These are phyloP conservation scores for Candida ficus DNA, from an alignment of 805 yeast genomes.

Conservation along the genomic window DNA sequence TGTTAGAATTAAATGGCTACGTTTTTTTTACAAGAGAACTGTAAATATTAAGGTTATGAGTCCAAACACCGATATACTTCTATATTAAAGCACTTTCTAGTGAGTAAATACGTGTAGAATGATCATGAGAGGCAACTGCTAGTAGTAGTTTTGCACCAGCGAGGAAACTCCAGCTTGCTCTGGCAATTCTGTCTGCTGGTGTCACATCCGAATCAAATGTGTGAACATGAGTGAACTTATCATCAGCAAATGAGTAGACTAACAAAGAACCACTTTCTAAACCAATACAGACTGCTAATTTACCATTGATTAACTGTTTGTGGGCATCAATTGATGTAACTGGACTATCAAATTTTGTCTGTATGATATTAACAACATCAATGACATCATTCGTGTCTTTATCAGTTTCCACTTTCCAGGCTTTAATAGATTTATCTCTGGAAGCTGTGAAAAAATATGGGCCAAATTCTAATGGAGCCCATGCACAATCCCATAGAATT, in stretches of 20 bases:
- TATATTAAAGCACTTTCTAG: constrained; percentile 8
- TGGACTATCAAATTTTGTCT: constrained; percentile 46
- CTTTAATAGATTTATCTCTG: constrained; percentile 74
- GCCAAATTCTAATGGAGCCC: constrained; percentile 56
- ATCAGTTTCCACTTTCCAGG: constrained; percentile 49
- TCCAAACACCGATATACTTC: not conserved
- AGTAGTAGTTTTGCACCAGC: constrained; percentile 30
- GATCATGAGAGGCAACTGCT: constrained; percentile 64
- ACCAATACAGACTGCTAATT: constrained; percentile 53
- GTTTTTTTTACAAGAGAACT: too few species aligned
- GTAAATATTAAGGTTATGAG: not conserved
- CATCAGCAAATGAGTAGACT: constrained; percentile 34
- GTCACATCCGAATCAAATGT: constrained; percentile 35
- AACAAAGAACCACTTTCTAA: constrained; percentile 60
- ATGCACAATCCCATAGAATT: constrained; percentile 93
- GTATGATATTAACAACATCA: constrained; percentile 30
- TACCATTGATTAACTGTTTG: constrained; percentile 24
- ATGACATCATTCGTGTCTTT: constrained; percentile 20
- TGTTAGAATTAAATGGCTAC: too few species aligned
- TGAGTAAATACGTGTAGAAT: constrained; percentile 42
- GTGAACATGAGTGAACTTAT: constrained; percentile 26
- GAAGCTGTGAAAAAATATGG: constrained; percentile 76
- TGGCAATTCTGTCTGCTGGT: constrained; percentile 60
- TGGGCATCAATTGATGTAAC: constrained; percentile 64
- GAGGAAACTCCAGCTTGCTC: constrained; percentile 50